Evolutionary conservation across 495 filamentous ascomycete genomes (phyloP).

Genomic region (Oleoguttula mirabilis): DNA sequence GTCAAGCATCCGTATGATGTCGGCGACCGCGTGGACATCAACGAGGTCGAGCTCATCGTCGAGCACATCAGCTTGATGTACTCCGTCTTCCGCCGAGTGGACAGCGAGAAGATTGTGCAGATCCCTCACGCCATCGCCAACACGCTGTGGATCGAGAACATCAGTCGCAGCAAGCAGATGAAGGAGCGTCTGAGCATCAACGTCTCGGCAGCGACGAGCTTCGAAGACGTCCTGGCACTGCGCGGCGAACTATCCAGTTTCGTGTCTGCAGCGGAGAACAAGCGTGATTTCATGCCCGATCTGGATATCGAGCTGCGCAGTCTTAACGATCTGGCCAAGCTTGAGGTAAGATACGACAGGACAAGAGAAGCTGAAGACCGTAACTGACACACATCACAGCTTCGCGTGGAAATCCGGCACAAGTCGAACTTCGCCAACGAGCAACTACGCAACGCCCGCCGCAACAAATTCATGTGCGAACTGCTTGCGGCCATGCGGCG

Average conservation of each 20-base stretch:
- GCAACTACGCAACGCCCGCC: slow-evolving; percentile 13
- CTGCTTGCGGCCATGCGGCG: slow-evolving; percentile 13
- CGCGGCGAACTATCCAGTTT: slow-evolving; percentile 14
- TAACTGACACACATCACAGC: no score
- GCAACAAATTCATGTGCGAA: slow-evolving; percentile 23
- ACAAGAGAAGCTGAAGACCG: no score
- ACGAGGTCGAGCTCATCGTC: slow-evolving; percentile 14
- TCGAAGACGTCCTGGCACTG: slow-evolving; percentile 19
- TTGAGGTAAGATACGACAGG: no score
- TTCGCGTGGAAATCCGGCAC: no score
- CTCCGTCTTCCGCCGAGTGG: slow-evolving; percentile 19
- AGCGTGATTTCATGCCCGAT: slow-evolving; percentile 14
- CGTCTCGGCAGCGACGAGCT: slow-evolving; percentile 12
- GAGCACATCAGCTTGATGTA: slow-evolving; percentile 24
- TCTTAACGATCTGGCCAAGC: slow-evolving; percentile 15
- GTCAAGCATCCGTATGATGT: slow-evolving; percentile 24
- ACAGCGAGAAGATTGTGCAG: slow-evolving; percentile 17
- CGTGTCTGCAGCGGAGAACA: slow-evolving; percentile 15
- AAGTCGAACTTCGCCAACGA: slow-evolving; percentile 23
- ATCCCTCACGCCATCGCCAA: slow-evolving; percentile 20
- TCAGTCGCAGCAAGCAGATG: slow-evolving; percentile 16
- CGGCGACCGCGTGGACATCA: slow-evolving; percentile 20
- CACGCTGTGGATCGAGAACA: slow-evolving; percentile 21
- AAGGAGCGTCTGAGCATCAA: slow-evolving; percentile 14
- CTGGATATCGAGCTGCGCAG: slow-evolving; percentile 18